Base-by-base conservation (phyloP, 441 rosid genomes). In the California macrophylla region DNA sequence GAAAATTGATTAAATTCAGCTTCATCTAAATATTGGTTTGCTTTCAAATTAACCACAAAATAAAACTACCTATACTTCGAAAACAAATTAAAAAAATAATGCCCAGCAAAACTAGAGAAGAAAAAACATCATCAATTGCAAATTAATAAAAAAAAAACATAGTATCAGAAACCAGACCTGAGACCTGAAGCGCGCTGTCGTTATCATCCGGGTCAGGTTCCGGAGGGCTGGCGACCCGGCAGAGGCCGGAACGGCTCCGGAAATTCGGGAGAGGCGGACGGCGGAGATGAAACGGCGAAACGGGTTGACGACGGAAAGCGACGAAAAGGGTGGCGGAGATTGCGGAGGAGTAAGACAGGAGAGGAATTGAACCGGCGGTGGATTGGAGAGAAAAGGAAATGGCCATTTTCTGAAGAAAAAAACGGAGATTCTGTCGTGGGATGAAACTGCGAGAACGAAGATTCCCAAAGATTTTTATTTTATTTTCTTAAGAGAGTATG, bases 141-240 rank as follows among this genome's bases (percentile, higher is more conserved):
- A 45, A 45, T n/a, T 45, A 4, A 15, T n/a, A 9, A 45, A 15
- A 45, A 15, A 18, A 45, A 45, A 2, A 6, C 6, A 45, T 6
- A n/a, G 54, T 45, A 45, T 45, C 54, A 56, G 13, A 56, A 56
- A 56, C 15, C 62, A 23, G 62, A 56, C 62, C 62, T 56, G 62
- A 20, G 62, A 56, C 24, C 60, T 52, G 60, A 52, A 52, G 62
- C 28, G 62, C 21, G 26, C 26, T 23, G 25, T 56, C 26, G 13
- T 2, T 15, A 21, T 38, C 45, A 38, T 52, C 60, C 62, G 62
- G 28, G 26, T 56, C 62, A 24, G 1, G 26, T 8, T 56, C 26
- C 4, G 62, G 62, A 9, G 28, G 13, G 62, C 12, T 10, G 62
- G 62, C 28, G 62, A 9, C 4, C 62, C 21, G 62, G 62, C 45